Percentiles rank a stretch among this genome's conserved stretches.
These are phyloP conservation scores for Dactylellina haptotyla DNA, from an alignment of 2,329 filamentous ascomycete species.

Conservation along the genomic window DNA sequence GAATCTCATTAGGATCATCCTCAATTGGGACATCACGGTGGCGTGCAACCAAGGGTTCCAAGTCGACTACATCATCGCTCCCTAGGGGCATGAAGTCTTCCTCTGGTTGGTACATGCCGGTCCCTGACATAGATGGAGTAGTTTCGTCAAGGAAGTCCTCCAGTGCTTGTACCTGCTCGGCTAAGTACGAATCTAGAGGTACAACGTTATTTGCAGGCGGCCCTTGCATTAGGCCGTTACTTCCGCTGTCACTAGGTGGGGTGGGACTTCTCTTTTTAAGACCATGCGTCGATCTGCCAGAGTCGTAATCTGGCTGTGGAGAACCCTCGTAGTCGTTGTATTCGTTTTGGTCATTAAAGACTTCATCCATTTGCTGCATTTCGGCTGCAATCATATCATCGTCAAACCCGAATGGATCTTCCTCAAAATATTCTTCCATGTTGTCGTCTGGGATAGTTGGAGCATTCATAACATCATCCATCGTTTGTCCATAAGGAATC, in stretches of 20 bases:
- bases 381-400: background rate
- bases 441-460: constrained; percentile 20
- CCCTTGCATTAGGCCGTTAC: background rate
- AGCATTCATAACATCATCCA: constrained; percentile 5
- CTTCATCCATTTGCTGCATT: background rate
- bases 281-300: background rate
- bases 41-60: constrained; percentile 2
- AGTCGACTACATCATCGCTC: background rate
- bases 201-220: background rate
- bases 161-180: background rate
- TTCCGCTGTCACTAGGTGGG: background rate
- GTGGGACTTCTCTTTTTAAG: constrained; percentile 13
- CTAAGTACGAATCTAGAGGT: background rate
- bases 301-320: background rate
- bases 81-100: background rate
- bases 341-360: background rate
- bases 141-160: background rate
- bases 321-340: background rate
- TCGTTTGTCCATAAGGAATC: background rate
- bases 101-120: background rate
- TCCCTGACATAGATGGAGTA: background rate
- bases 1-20: background rate
- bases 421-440: background rate
- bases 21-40: constrained; percentile 18
- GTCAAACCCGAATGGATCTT: background rate